Evolutionary conservation across 345 rosid species (phyloP), one percentile per base, ranked within the genome.

Genomic region (Melastoma malabathricum): DNA sequence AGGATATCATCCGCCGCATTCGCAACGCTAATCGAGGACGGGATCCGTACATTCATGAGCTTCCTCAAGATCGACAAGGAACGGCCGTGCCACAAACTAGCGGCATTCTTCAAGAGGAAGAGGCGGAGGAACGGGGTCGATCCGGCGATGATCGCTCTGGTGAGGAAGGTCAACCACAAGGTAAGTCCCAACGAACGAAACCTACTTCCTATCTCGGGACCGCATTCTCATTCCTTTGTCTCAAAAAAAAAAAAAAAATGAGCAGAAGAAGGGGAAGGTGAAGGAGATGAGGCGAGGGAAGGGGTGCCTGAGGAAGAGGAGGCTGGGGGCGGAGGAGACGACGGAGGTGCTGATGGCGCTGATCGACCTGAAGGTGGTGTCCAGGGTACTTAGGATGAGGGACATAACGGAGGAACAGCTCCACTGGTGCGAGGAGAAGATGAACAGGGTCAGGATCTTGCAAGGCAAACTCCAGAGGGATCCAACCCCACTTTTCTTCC

Each of bases 341-440:
- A 75, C 81, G 84, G 92, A 93, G 64, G 78, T 88, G 44, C 52
- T 88, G 67, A 88, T 93, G 99, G 97, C 83, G 20, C 58, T 79
- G 43, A 88, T 81, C 59, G 99, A 93, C 73, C 64, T 88, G 31
- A 79, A 93, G 63, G 84, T 88, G 54, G 99, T 81, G 59, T 93
- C 95, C 31, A 78, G 97, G 76, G 97, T 85, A 10, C 67, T 93
- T 61, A 88, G 97, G 31, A 88, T 72, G 86, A 63, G 57, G 19
- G 82, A 75, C 15, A 43, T 93, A 44, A 76, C 65, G 6, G 99
- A 93, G 59, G 83, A 81, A 53, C 81, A 78, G 55, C 52, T 85
- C 56, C 95, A 93, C 58, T 93, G 99, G 99, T 83, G 94, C 38
- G 99, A 88, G 64, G 97, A 72, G 68, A 93, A 88, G 76, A 88